These are phyloP conservation scores for Phylloporus sp. DNA, from an alignment of 768 basidiomycete species.

Conservation along the genomic window DNA sequence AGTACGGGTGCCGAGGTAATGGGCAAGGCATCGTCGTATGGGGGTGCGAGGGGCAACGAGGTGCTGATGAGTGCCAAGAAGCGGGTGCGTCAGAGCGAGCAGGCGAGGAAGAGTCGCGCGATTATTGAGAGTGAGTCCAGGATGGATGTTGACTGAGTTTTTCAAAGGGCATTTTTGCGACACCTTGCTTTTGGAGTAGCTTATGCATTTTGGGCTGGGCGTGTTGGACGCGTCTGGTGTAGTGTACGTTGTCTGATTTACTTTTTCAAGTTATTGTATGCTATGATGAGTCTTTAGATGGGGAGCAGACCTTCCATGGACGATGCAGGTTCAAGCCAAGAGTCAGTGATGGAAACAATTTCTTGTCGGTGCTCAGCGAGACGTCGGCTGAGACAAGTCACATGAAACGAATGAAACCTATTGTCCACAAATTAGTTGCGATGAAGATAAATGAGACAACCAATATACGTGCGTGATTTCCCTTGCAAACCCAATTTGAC, in stretches of 20 bases:
- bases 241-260: background rate
- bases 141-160: constrained; percentile 15
- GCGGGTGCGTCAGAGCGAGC: constrained; percentile 73
- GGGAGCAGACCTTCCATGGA: too few species aligned
- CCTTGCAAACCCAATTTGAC: background rate
- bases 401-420: too few species aligned
- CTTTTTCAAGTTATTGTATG: constrained; percentile 14
- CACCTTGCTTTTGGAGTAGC: constrained; percentile 7
- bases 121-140: constrained; percentile 13
- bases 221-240: background rate
- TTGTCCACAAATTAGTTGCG: too few species aligned
- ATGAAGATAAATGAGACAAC: background rate
- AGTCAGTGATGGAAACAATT: too few species aligned
- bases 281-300: background rate
- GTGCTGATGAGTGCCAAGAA: constrained; percentile 66
- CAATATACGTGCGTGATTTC: background rate
- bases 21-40: constrained; percentile 24
- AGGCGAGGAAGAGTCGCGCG: constrained; percentile 50
- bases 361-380: too few species aligned
- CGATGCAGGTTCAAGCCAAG: too few species aligned
- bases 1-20: constrained; percentile 42
- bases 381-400: too few species aligned
- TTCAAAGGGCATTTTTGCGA: background rate
- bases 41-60: constrained; percentile 31
- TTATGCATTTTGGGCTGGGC: constrained; percentile 1